Evolutionary conservation across 257 asterid species (phyloP), one percentile per base, ranked within the genome.

Genomic region (Knoxia roxburghii): DNA sequence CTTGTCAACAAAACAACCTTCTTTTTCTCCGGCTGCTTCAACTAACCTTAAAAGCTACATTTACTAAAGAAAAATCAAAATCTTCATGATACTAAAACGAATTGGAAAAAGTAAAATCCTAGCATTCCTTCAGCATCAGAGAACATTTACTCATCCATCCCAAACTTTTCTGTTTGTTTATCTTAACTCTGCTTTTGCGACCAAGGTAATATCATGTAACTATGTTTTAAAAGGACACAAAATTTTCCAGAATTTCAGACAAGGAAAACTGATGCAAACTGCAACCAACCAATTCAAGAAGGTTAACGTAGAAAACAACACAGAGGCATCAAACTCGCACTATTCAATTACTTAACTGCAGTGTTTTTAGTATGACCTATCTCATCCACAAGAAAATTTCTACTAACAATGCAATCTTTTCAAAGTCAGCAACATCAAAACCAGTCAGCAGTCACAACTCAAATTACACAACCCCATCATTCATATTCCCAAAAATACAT

Each of bases 1-100:
- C 69, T 65, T 30, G 48, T 64, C 55, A 32, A 46, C 21, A 40
- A 64, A 46, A 64, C 32, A 48, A 11, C 40, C 26, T 18, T 52
- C 69, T 46, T 64, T 29, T 12, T 32, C 27, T 37, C 10, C 13
- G 32, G 33, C 60, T 65, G 60, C 50, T 65, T 21, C 60, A 29
- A 12, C 58, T 21, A 48, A 9, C 29, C 23, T 58, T 32, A 10
- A 59, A 46, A 41, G 26, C 1, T 27, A 15, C 67, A 45, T 7
- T 68, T 43, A 14, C 27, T 30, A 5, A 40, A 35, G 18, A 6
- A 8, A 5, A 30, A n/a, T 37, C 41, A 26, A n/a, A n/a, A n/a
- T 6, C 8, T 52, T 43, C 33, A 46, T 35, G 43, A 1, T 7
- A 21, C 59, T 23, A 20, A 41, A 67, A 67, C 29, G 14, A 54